Evolutionary conservation across 257 asterid genomes (phyloP).

Genomic region (Nicotiana obtusifolia): DNA sequence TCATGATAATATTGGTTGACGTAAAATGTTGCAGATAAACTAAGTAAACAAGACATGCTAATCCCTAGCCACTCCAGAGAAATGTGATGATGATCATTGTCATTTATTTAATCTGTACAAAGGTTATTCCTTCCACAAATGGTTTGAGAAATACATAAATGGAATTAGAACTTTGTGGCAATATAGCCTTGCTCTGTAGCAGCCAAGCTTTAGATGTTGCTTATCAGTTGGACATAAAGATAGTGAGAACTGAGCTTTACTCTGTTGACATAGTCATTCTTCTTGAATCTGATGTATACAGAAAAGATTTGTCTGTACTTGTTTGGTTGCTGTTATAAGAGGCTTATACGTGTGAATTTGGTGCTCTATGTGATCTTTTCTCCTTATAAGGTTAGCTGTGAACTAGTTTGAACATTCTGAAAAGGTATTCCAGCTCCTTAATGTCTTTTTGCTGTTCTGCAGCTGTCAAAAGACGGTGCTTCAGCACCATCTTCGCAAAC

Average conservation of each 20-base stretch:
- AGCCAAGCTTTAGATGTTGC: background rate
- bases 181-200: background rate
- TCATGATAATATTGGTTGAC: too few relatives aligned
- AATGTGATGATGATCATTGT: background rate
- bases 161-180: background rate
- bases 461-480: constrained; percentile 41
- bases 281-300: too few relatives aligned
- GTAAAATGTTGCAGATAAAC: too few relatives aligned
- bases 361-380: background rate
- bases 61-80: too few relatives aligned
- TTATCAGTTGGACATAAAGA: too few relatives aligned
- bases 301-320: background rate
- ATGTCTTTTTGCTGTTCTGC: background rate
- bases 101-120: background rate
- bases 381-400: background rate
- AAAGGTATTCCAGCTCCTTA: background rate
- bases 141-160: background rate
- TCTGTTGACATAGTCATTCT: too few relatives aligned
- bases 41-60: too few relatives aligned
- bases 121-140: background rate
- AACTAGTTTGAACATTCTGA: background rate
- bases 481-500: constrained; percentile 24
- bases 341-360: background rate
- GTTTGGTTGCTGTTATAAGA: background rate
- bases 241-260: background rate